Conservation (phyloP, 2,329 filamentous ascomycete genomes). For the Helicocarpus griseus region DNA sequence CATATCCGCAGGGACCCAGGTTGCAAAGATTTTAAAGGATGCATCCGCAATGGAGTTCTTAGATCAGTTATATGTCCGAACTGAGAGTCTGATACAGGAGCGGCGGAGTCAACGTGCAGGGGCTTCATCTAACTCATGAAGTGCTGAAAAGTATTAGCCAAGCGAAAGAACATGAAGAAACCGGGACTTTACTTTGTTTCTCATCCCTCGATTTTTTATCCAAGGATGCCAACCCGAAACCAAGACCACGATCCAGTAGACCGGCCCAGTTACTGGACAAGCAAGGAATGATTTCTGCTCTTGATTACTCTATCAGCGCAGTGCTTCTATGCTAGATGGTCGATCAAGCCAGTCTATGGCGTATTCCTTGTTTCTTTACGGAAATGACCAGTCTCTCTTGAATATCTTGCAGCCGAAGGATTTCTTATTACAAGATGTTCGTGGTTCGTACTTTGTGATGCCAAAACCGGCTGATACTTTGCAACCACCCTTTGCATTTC, state of each 20-base stretch:
- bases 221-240: neutral
- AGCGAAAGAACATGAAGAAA: neutral
- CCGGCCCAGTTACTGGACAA: too few relatives aligned
- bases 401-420: too few relatives aligned
- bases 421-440: too few relatives aligned
- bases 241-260: too few relatives aligned
- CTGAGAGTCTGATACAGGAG: constrained; percentile 68
- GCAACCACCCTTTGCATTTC: too few relatives aligned
- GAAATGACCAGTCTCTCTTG: too few relatives aligned
- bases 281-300: neutral
- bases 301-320: too few relatives aligned
- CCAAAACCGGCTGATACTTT: too few relatives aligned
- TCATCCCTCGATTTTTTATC: neutral
- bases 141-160: neutral
- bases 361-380: too few relatives aligned
- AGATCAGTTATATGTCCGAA: constrained; percentile 71
- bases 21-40: constrained; percentile 79
- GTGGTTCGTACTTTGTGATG: too few relatives aligned
- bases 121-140: constrained; percentile 19
- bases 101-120: constrained; percentile 36
- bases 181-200: neutral
- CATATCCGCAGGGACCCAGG: constrained; percentile 77
- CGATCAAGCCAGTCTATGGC: too few relatives aligned
- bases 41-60: constrained; percentile 73
- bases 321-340: too few relatives aligned